Base-by-base conservation (phyloP, 2,329 filamentous ascomycete genomes). In the Calonectria pseudoturangicola region DNA sequence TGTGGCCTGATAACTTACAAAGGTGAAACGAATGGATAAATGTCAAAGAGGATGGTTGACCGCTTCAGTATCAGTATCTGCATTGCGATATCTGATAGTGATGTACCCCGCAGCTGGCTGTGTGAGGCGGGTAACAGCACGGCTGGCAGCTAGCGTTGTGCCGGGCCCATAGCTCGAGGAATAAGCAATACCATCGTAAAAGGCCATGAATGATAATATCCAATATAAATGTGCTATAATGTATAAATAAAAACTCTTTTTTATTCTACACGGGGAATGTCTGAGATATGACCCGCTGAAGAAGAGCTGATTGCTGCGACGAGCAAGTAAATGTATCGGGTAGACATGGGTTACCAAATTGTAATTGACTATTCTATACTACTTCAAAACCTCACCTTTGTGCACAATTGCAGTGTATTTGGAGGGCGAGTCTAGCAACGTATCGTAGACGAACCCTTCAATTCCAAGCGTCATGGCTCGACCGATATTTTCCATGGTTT, bases 381-480 rank as follows among this genome's bases (percentile, higher is more conserved):
- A 66, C 47, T 51, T 66, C 1, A 51, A 51, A 18, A 66, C 21
- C 45, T 63, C 41, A 16, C 68, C 39, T 36, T 64, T 58, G 36
- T 66, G 62, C 33, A 63, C 36, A 9, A 67, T 43, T 13, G 27
- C 36, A 15, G 41, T 47, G 16, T 28, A 21, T 48, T 25, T 67
- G 10, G 51, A 58, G 1, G 65, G 16, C 4, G 27, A 7, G 2
- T 67, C 65, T n/a, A 58, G 36, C 27, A 67, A 27, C 21, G 50
- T 58, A 41, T 58, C 65, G 15, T 56, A 13, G 21, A 58, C 41
- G 21, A 43, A 67, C 2, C 65, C 65, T 28, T 67, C 65, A 18
- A 67, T 56, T n/a, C 65, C 65, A 21, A 67, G 50, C 18, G 58
- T 67, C 27, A 67, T 8, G 21, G 51, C 41, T 27, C n/a, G 50